A percentile compares a stretch with the other conserved stretches of the same genome.
Evolutionary conservation across 768 basidiomycete species (phyloP).

Genomic region (Boletus sensibilis): DNA sequence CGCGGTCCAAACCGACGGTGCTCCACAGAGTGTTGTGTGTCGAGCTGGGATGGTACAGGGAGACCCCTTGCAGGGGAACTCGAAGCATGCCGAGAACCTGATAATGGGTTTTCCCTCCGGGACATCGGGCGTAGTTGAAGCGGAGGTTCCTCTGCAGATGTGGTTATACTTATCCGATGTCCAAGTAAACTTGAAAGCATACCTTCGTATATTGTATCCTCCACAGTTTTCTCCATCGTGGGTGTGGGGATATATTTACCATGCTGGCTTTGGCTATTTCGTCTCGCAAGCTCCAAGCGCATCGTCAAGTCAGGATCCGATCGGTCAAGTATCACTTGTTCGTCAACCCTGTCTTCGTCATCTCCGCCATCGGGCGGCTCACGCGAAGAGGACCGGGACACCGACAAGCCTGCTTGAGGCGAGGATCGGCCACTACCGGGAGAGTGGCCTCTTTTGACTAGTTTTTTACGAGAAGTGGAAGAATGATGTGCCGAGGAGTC

Average conservation of each 20-base stretch:
- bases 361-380: conserved; percentile 40
- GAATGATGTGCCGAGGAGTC: conserved; percentile 46
- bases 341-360: conserved; percentile 46
- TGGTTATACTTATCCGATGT: conserved; percentile 2
- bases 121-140: conserved; percentile 54
- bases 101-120: conserved; percentile 44
- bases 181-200: conserved; percentile 15
- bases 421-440: conserved; percentile 38
- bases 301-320: conserved; percentile 76
- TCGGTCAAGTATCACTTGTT: conserved; percentile 48
- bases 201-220: conserved; percentile 82
- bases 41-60: conserved; percentile 38
- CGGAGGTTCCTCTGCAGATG: conserved; percentile 56
- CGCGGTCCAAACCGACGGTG: conserved; percentile 73
- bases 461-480: conserved; percentile 47
- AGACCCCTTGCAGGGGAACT: conserved; percentile 36
- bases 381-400: conserved; percentile 45
- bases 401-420: conserved; percentile 34
- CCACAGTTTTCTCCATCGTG: conserved; percentile 46
- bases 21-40: conserved; percentile 51
- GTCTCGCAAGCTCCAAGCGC: conserved; percentile 78
- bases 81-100: conserved; percentile 49
- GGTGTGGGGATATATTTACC: conserved; percentile 42
- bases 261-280: conserved; percentile 79
- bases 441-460: conserved; percentile 47